Conservation (phyloP, 1,284 basidiomycete genomes). For the Puccinia sorghi region DNA sequence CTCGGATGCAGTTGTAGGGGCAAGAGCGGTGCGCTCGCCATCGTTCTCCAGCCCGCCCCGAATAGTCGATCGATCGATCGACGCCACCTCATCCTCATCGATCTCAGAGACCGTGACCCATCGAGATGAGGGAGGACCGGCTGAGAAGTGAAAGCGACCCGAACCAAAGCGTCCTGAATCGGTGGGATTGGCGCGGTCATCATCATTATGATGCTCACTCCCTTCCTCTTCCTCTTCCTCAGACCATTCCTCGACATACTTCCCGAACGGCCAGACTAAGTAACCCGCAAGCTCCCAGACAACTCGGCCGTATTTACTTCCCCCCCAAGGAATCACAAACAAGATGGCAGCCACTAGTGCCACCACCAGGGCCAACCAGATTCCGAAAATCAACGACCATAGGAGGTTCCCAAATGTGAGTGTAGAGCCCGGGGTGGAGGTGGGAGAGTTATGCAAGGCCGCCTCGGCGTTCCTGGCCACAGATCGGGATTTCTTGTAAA, state of each 20-base stretch:
- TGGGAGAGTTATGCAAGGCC: constrained; percentile 86
- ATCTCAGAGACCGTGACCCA: constrained; percentile 50
- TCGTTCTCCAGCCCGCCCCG: constrained; percentile 51
- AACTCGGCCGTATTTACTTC: constrained; percentile 79
- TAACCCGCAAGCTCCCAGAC: constrained; percentile 93
- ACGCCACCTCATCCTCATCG: constrained; percentile 60
- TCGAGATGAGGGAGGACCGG: constrained; percentile 34
- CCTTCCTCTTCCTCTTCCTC: constrained; percentile 60
- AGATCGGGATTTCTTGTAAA: constrained; percentile 97
- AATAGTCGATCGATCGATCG: constrained; percentile 60
- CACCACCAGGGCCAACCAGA: constrained; percentile 82
- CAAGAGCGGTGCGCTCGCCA: constrained; percentile 15
- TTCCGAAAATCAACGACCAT: constrained; percentile 83
- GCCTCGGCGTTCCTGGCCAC: constrained; percentile 94
- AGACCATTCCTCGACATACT: constrained; percentile 84
- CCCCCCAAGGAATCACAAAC: constrained; percentile 72
- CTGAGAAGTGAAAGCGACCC: no score
- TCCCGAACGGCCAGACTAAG: constrained; percentile 93
- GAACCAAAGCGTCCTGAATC: constrained; percentile 31
- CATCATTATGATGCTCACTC: constrained; percentile 26
- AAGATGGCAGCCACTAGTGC: constrained; percentile 70
- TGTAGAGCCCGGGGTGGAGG: constrained; percentile 85
- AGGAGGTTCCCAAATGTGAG: constrained; percentile 82
- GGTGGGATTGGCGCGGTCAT: not conserved
- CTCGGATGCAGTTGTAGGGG: not conserved